These are phyloP conservation scores for Psidium friedrichsthalianum DNA, from an alignment of 345 rosid species.

Conservation along the genomic window DNA sequence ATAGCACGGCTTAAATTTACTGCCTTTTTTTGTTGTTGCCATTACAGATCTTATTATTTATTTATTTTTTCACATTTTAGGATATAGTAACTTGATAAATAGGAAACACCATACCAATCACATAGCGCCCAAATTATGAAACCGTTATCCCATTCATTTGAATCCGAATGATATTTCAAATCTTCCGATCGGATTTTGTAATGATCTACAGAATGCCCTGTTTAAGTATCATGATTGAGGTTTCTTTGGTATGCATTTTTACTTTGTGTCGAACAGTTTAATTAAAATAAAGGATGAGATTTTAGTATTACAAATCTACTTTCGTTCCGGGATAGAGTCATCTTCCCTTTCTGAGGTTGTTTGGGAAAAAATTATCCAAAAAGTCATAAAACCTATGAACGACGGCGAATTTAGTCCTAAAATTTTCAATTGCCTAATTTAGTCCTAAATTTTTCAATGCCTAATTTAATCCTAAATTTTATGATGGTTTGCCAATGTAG, in stretches of 20 bases:
- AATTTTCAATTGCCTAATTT: too few relatives aligned
- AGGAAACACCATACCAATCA: neutral
- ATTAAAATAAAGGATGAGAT: neutral
- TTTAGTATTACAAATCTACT: neutral
- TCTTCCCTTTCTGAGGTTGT: neutral
- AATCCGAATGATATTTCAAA: neutral
- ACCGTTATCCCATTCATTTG: neutral
- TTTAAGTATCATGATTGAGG: neutral
- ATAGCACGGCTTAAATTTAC: neutral
- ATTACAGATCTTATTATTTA: neutral
- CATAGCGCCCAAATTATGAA: neutral
- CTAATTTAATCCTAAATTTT: neutral
- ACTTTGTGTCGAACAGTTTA: neutral
- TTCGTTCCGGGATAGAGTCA: neutral
- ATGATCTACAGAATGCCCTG: neutral
- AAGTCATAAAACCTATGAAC: neutral
- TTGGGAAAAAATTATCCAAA: neutral
- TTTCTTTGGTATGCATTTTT: neutral
- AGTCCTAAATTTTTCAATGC: too few relatives aligned
- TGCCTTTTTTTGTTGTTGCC: neutral
- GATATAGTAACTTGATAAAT: neutral
- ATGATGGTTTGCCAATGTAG: rapidly evolving
- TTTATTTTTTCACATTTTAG: neutral
- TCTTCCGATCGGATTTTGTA: neutral
- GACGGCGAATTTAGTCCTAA: too few relatives aligned